phyloP scores from a whole-genome alignment of 169 alveolate genomes.

The Miamiensis avidus region DNA sequence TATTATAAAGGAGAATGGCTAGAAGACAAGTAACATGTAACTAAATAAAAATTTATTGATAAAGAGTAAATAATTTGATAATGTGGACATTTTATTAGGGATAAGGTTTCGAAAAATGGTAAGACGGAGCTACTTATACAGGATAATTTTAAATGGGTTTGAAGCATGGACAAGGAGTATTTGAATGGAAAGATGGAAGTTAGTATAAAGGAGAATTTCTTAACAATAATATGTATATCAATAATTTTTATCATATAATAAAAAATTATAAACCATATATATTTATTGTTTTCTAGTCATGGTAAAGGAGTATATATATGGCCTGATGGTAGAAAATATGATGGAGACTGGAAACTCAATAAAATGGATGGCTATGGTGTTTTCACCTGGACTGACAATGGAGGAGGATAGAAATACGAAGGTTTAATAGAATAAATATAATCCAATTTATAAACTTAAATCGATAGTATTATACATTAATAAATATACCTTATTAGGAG shows the following conservation, averaged over 20 bases:
- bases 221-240: conserved; percentile 40
- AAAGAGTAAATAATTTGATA: too few species aligned
- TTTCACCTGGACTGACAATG: conserved; percentile 31
- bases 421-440: conserved; percentile 23
- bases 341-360: conserved; percentile 37
- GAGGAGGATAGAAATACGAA: conserved; percentile 23
- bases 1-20: conserved; percentile 42
- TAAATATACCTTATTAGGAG: neutral
- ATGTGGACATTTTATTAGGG: conserved; percentile 18
- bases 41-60: conserved; percentile 11
- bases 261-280: neutral
- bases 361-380: conserved; percentile 44
- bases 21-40: conserved; percentile 43
- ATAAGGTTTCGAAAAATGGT: conserved; percentile 35
- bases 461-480: neutral
- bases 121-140: conserved; percentile 54
- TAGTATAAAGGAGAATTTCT: conserved; percentile 31
- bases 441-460: neutral
- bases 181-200: conserved; percentile 68
- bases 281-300: neutral
- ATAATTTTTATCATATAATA: neutral
- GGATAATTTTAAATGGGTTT: conserved; percentile 67
- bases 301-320: conserved; percentile 3
- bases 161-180: conserved; percentile 73
- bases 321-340: conserved; percentile 26